These are phyloP conservation scores for Effrenium voratum DNA, from an alignment of 73 alveolate species.

Conservation along the genomic window DNA sequence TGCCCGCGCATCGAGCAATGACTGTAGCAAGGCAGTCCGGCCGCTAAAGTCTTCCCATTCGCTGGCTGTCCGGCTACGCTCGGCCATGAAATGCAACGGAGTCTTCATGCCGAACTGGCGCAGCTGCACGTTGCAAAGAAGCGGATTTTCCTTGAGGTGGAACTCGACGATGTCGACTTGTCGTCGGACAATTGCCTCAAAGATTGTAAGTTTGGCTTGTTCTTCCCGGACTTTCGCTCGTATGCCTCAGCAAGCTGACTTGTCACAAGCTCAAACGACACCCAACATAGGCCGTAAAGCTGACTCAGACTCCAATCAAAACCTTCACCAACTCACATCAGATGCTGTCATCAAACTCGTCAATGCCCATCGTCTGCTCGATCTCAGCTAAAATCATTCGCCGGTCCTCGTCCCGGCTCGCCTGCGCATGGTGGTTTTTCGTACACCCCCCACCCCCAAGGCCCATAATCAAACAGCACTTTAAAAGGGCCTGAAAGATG, in stretches of 20 bases:
- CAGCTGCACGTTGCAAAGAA: slow-evolving; percentile 55
- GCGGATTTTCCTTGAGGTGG: not conserved
- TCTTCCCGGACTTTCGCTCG: too few species aligned
- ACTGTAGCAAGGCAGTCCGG: slow-evolving; percentile 5
- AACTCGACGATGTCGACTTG: not conserved
- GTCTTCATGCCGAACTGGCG: slow-evolving; percentile 37
- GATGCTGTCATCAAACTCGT: slow-evolving; percentile 1
- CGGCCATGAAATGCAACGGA: slow-evolving; percentile 60
- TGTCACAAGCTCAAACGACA: too few species aligned
- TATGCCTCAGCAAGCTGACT: too few species aligned
- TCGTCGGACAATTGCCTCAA: slow-evolving; percentile 27
- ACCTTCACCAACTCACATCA: too few species aligned
- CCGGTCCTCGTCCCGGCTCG: slow-evolving; percentile 17
- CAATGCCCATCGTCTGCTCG: slow-evolving; percentile 52
- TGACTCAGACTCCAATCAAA: too few species aligned
- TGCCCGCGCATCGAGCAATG: slow-evolving; percentile 6
- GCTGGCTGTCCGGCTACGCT: slow-evolving; percentile 63
- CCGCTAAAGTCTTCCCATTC: slow-evolving; percentile 56
- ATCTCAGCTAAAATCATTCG: slow-evolving; percentile 27
- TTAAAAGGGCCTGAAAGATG: too few species aligned
- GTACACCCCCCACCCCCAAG: too few species aligned
- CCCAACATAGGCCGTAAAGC: too few species aligned
- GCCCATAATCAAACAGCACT: too few species aligned
- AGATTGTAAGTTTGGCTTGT: slow-evolving; percentile 20
- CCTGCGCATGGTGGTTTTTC: too few species aligned